Evolutionary conservation across 768 basidiomycete genomes (phyloP).

Genomic region (Tephrocybe sp.): DNA sequence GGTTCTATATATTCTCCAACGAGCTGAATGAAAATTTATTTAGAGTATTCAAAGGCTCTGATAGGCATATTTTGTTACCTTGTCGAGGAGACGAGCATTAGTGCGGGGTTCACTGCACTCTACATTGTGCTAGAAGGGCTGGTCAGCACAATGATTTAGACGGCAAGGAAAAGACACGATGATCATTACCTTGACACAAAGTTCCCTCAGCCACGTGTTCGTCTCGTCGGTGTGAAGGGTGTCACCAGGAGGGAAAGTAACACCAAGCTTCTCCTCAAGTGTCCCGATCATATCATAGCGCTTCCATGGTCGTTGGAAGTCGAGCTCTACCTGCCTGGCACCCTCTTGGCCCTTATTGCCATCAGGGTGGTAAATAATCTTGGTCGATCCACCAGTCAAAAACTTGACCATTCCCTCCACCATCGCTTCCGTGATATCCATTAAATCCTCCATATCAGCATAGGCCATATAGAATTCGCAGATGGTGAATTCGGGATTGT

Average conservation of each 20-base stretch:
- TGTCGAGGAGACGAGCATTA: conserved; percentile 92
- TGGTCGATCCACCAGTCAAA: conserved; percentile 78
- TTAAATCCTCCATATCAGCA: conserved; percentile 97
- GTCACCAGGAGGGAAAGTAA: conserved; percentile 92
- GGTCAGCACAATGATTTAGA: neutral
- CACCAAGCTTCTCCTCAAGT: conserved; percentile 88
- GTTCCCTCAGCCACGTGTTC: conserved; percentile 82
- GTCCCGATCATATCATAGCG: conserved; percentile 97
- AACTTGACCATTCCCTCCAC: conserved; percentile 89
- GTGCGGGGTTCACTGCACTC: conserved; percentile 97
- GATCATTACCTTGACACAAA: conserved; percentile 78
- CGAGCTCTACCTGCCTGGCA: conserved; percentile 65
- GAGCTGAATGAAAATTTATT: conserved; percentile 49
- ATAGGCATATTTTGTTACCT: conserved; percentile 45
- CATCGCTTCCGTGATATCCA: conserved; percentile 94
- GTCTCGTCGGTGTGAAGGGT: conserved; percentile 85
- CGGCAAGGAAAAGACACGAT: conserved; percentile 9
- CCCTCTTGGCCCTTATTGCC: conserved; percentile 79
- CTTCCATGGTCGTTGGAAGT: conserved; percentile 97
- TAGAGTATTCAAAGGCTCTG: neutral
- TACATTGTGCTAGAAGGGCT: conserved; percentile 73
- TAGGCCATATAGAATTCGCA: conserved; percentile 99
- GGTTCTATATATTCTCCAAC: conserved; percentile 98
- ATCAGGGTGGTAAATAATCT: conserved; percentile 87
- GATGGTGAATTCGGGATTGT: conserved; percentile 99